These are phyloP conservation scores for Cinnamomum micranthum DNA, from an alignment of 164 flowering plant species.

Conservation along the genomic window DNA sequence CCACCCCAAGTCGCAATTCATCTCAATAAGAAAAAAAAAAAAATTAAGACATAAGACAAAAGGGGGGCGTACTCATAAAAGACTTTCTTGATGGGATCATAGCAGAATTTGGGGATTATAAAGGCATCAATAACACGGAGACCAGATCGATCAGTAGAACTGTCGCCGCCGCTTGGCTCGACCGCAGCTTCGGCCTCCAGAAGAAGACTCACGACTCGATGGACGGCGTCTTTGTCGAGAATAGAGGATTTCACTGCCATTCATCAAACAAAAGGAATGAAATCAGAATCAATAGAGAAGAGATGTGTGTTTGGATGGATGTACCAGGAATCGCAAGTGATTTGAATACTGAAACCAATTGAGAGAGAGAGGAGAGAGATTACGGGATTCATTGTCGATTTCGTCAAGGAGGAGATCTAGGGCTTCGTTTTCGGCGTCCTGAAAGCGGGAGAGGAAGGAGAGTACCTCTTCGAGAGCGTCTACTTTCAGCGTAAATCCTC, in stretches of 20 bases:
- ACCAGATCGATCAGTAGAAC: constrained; percentile 27
- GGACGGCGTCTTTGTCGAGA: constrained; percentile 61
- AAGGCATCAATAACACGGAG: constrained; percentile 70
- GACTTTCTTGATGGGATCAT: constrained; percentile 64
- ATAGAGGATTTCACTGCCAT: constrained; percentile 73
- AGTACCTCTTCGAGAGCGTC: constrained; percentile 71
- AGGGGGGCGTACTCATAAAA: constrained; percentile 60
- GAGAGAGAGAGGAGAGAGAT: background rate
- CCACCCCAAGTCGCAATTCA: too few relatives aligned
- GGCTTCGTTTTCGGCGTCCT: constrained; percentile 68
- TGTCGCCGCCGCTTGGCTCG: constrained; percentile 28
- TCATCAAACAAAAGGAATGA: background rate
- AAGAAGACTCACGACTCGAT: constrained; percentile 43
- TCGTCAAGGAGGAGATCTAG: constrained; percentile 83
- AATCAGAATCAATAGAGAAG: background rate
- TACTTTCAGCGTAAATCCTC: constrained; percentile 62
- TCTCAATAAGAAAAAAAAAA: too few relatives aligned
- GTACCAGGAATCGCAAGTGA: background rate
- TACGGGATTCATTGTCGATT: constrained; percentile 60
- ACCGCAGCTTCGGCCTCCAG: constrained; percentile 59
- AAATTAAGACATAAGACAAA: background rate
- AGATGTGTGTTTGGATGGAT: background rate
- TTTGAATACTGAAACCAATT: background rate
- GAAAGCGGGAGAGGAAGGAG: constrained; percentile 50
- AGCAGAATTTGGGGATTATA: constrained; percentile 62